A percentile compares a stretch with the other conserved stretches of the same genome.
Conservation (phyloP, 2,329 filamentous ascomycete genomes). For the Colletotrichum sp. region DNA sequence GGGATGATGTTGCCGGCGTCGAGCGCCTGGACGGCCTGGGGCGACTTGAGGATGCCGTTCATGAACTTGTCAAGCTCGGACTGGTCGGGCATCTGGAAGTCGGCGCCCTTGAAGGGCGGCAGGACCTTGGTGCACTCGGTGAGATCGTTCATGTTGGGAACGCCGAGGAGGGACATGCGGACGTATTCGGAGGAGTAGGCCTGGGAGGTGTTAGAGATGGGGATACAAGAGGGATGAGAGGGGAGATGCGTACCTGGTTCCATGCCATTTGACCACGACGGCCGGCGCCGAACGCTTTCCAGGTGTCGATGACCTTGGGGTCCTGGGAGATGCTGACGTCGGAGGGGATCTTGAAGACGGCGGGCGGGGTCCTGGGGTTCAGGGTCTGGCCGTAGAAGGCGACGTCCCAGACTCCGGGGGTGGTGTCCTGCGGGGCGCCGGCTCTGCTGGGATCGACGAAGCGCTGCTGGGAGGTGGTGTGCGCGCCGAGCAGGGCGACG, state of each 20-base stretch:
- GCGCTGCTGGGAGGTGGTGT: constrained; percentile 55
- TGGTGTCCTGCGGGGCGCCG: constrained; percentile 55
- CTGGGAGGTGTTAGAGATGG: constrained; percentile 26
- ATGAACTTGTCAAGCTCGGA: neutral
- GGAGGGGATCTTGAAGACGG: constrained; percentile 46
- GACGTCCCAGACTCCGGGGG: constrained; percentile 58
- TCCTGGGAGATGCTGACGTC: constrained; percentile 45
- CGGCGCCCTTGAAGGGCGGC: constrained; percentile 34
- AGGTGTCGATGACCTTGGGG: constrained; percentile 38
- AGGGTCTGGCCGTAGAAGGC: constrained; percentile 52
- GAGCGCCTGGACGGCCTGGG: constrained; percentile 2
- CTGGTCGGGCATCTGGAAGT: constrained; percentile 13
- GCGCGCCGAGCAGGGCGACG: constrained; percentile 60
- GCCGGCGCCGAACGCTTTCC: constrained; percentile 38
- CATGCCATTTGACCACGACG: constrained; percentile 39
- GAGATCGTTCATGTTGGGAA: constrained; percentile 60
- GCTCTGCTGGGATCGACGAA: constrained; percentile 44
- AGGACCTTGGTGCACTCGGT: constrained; percentile 61
- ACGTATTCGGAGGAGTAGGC: constrained; percentile 59
- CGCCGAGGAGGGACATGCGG: constrained; percentile 58
- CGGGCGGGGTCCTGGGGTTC: constrained; percentile 31
- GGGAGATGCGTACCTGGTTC: constrained; percentile 39
- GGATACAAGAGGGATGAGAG: neutral
- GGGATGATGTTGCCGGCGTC: constrained; percentile 21
- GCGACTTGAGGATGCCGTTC: neutral